Evolutionary conservation across 176 grass and related monocot genomes (phyloP).

Genomic region (Lolium perenne): DNA sequence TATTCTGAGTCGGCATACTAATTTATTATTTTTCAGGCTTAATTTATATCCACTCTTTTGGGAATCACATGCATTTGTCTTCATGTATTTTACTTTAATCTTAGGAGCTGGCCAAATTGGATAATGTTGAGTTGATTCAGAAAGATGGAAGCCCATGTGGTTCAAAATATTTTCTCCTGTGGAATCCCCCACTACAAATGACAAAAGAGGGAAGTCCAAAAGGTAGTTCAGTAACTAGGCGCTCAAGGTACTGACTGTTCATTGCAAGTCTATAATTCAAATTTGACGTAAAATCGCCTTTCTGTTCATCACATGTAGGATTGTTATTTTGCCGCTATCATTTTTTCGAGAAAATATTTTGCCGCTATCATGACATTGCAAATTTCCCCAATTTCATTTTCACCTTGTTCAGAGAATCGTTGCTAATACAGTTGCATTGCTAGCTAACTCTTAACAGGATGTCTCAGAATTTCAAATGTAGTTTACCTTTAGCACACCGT

Average conservation of each 20-base stretch:
- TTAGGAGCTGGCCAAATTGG: constrained; percentile 82
- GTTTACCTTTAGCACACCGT: constrained; percentile 9
- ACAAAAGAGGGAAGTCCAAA: constrained; percentile 53
- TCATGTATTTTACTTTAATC: constrained; percentile 17
- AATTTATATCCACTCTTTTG: neutral
- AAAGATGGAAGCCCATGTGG: constrained; percentile 91
- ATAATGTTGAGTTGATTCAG: constrained; percentile 70
- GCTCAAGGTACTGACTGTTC: constrained; percentile 62
- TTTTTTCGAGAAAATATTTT: no score
- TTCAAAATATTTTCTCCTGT: constrained; percentile 90
- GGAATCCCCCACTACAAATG: constrained; percentile 73
- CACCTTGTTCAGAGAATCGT: neutral
- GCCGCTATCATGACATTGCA: neutral
- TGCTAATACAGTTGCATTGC: neutral
- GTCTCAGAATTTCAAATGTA: constrained; percentile 6
- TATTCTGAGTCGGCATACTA: constrained; percentile 12
- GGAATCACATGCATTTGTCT: constrained; percentile 5
- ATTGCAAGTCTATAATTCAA: constrained; percentile 39
- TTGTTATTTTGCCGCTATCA: no score
- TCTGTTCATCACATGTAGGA: neutral
- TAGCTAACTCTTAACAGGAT: constrained; percentile 12
- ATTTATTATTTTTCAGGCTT: constrained; percentile 9
- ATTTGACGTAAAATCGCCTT: neutral
- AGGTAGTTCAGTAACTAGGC: constrained; percentile 54
- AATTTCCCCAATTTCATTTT: constrained; percentile 23